These are phyloP conservation scores for Tephrocybe sp. DNA, from an alignment of 768 basidiomycete species.

Conservation along the genomic window DNA sequence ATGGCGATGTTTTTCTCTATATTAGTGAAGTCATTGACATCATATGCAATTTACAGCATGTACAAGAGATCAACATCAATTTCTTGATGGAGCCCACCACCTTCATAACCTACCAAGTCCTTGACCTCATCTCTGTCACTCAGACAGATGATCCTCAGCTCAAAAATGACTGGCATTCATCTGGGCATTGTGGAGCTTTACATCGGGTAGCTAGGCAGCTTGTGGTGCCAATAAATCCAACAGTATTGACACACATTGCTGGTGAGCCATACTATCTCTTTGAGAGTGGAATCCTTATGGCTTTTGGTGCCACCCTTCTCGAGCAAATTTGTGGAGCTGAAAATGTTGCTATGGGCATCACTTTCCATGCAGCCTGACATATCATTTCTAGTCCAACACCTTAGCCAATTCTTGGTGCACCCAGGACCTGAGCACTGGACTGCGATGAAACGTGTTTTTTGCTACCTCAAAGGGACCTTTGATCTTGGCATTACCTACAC, in stretches of 20 bases:
- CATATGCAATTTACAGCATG: neutral
- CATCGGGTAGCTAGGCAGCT: neutral
- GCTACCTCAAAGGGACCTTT: too few species aligned
- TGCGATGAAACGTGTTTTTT: neutral
- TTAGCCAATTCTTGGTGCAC: too few species aligned
- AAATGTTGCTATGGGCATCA: too few species aligned
- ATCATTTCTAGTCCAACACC: too few species aligned
- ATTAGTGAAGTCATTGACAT: conserved; percentile 3
- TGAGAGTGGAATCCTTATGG: neutral
- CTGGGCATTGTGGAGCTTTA: neutral
- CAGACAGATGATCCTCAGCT: neutral
- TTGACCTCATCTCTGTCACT: neutral
- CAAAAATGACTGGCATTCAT: neutral
- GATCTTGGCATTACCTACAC: too few species aligned
- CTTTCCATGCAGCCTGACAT: too few species aligned
- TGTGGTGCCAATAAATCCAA: neutral
- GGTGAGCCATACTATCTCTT: neutral
- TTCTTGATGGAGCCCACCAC: neutral
- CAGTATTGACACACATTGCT: neutral
- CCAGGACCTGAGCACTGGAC: too few species aligned
- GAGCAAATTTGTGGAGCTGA: too few species aligned
- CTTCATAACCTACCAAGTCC: neutral
- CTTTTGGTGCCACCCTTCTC: neutral
- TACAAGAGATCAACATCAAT: neutral
- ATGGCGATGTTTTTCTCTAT: neutral